These are phyloP conservation scores for Fusarium nisikadoi DNA, from an alignment of 2,329 filamentous ascomycete genomes.

Conservation along the genomic window DNA sequence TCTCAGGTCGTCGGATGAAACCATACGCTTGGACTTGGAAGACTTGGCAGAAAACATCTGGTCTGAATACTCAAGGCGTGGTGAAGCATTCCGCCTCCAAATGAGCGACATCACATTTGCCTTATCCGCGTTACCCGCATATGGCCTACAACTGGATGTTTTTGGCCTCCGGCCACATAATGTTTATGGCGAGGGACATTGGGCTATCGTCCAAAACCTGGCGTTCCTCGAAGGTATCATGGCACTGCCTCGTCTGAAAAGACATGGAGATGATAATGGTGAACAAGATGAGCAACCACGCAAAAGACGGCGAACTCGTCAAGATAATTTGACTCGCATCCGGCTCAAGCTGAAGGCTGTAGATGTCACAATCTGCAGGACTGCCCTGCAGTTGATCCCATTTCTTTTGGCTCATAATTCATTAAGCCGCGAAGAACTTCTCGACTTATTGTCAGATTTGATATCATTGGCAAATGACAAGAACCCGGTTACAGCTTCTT, in stretches of 20 bases:
- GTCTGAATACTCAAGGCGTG: slow-evolving; percentile 78
- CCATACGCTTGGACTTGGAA: slow-evolving; percentile 63
- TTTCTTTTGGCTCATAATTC: slow-evolving; percentile 63
- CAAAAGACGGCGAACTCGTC: slow-evolving; percentile 61
- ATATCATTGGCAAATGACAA: slow-evolving; percentile 74
- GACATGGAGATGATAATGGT: slow-evolving; percentile 40
- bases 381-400: slow-evolving; percentile 67
- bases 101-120: slow-evolving; percentile 78
- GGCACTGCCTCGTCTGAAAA: slow-evolving; percentile 42
- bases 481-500: slow-evolving; percentile 72
- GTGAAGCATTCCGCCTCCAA: slow-evolving; percentile 77
- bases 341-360: slow-evolving; percentile 59
- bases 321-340: slow-evolving; percentile 56
- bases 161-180: slow-evolving; percentile 67
- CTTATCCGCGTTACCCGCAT: slow-evolving; percentile 53
- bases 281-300: slow-evolving; percentile 59
- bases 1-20: slow-evolving; percentile 53
- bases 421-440: slow-evolving; percentile 62
- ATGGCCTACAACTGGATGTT: slow-evolving; percentile 59
- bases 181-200: slow-evolving; percentile 66
- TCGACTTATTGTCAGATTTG: slow-evolving; percentile 67
- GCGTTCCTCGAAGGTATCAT: slow-evolving; percentile 66
- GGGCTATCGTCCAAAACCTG: slow-evolving; percentile 69
- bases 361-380: slow-evolving; percentile 57
- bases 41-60: slow-evolving; percentile 78